phyloP scores from a whole-genome alignment of 2,329 filamentous ascomycete genomes.

The Pseudogymnoascus sp. region DNA sequence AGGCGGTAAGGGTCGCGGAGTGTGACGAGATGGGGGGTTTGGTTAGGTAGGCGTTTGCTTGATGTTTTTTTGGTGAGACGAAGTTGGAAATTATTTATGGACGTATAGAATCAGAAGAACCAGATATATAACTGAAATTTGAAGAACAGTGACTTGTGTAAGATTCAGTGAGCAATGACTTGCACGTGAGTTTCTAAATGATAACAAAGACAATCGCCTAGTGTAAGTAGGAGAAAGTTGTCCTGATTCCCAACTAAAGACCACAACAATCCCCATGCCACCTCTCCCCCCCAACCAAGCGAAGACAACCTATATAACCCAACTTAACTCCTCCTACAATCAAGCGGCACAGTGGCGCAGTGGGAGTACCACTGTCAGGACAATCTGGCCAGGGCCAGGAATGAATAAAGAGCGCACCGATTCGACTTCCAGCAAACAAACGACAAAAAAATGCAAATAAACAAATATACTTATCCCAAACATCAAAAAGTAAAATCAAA shows the following conservation, averaged over 20 bases:
- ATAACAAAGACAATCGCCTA: background rate
- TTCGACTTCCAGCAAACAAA: background rate
- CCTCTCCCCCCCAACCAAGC: background rate
- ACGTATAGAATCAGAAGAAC: background rate
- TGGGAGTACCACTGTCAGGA: constrained; percentile 5
- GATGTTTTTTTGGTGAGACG: background rate
- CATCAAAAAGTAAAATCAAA: constrained; percentile 1
- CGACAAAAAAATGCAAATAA: no score
- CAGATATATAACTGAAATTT: background rate
- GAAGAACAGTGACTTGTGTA: background rate
- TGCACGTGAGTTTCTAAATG: background rate
- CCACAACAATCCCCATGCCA: background rate
- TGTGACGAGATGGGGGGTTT: background rate
- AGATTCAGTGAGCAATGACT: background rate
- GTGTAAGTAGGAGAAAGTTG: background rate
- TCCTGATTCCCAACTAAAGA: background rate
- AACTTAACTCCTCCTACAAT: background rate
- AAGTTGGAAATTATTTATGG: background rate
- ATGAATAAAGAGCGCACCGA: background rate
- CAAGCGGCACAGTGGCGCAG: constrained; percentile 5
- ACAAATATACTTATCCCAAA: no score
- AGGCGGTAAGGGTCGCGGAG: constrained; percentile 32
- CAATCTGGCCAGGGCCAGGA: background rate
- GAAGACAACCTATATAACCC: background rate
- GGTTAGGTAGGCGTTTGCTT: background rate